phyloP scores from a whole-genome alignment of 495 filamentous ascomycete genomes.

The Penicillium longicatenatum region DNA sequence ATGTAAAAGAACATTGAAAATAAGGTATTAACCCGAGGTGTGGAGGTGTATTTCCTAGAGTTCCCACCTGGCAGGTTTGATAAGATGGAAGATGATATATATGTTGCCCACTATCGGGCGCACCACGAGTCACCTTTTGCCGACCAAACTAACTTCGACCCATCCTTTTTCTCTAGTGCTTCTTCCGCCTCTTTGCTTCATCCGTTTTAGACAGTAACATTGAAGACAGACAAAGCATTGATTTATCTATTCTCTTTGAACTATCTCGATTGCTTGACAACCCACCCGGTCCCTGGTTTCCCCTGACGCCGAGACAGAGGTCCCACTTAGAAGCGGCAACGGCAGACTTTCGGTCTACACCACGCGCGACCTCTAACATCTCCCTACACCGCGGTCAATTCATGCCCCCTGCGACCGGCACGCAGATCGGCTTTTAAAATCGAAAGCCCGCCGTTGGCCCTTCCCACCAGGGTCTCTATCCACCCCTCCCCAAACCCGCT shows the following conservation, averaged over 20 bases:
- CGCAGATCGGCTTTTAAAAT: constrained; percentile 26
- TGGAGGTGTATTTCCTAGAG: neutral
- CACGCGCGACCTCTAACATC: constrained; percentile 26
- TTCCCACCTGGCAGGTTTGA: neutral
- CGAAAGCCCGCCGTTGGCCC: constrained; percentile 9
- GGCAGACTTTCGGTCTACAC: constrained; percentile 32
- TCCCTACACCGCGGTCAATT: constrained; percentile 20
- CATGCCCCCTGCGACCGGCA: constrained; percentile 32
- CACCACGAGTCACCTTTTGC: constrained; percentile 21
- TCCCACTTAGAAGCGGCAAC: constrained; percentile 32
- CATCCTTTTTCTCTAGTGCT: constrained; percentile 16
- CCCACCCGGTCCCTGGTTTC: constrained; percentile 31
- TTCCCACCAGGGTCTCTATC: constrained; percentile 10
- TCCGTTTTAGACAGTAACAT: neutral
- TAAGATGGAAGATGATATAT: constrained; percentile 1
- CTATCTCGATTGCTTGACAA: constrained; percentile 7
- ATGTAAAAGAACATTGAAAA: too few species aligned
- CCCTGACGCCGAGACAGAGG: constrained; percentile 32
- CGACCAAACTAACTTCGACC: constrained; percentile 22
- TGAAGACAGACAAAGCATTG: constrained; percentile 1
- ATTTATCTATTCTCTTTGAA: neutral
- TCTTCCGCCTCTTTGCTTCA: constrained; percentile 1
- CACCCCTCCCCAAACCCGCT: constrained; percentile 11
- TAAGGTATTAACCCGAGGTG: too few species aligned
- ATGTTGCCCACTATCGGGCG: constrained; percentile 9